phyloP scores from a whole-genome alignment of 2,329 filamentous ascomycete genomes.

The Trichoderma guizhouense region DNA sequence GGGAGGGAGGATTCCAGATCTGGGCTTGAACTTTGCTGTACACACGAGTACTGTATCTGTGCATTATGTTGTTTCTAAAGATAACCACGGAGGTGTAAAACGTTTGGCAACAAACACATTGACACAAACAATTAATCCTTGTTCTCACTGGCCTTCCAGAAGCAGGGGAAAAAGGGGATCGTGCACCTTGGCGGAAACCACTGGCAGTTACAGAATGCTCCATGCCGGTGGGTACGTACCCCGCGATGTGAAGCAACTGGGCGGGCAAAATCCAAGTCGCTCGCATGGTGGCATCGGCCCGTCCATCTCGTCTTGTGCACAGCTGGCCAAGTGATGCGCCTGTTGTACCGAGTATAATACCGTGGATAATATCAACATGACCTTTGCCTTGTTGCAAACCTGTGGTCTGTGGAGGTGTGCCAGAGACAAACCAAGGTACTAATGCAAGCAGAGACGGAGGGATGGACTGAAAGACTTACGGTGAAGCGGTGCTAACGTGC shows the following conservation, averaged over 20 bases:
- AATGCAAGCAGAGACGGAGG: neutral
- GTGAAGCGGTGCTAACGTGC: neutral
- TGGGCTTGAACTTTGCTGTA: neutral
- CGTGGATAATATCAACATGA: neutral
- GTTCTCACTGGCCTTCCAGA: neutral
- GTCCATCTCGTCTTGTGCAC: neutral
- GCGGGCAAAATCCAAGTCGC: neutral
- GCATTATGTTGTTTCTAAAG: neutral
- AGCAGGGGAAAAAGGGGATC: neutral
- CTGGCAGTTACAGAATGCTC: constrained; percentile 15
- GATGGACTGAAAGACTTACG: neutral
- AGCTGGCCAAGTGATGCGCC: constrained; percentile 1
- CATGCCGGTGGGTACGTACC: constrained; percentile 12
- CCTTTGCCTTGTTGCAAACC: neutral
- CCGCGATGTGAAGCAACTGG: constrained; percentile 12
- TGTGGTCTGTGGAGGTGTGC: neutral
- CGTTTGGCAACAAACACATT: neutral
- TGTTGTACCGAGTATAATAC: constrained; percentile 11
- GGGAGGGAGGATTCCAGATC: constrained; percentile 1
- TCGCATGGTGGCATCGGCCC: constrained; percentile 12
- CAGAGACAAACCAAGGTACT: neutral
- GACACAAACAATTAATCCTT: neutral
- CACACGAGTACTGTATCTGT: neutral
- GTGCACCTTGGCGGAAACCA: neutral
- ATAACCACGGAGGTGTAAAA: neutral